Evolutionary conservation across 2,329 filamentous ascomycete species (phyloP).

Genomic region (Biscogniauxia marginata): DNA sequence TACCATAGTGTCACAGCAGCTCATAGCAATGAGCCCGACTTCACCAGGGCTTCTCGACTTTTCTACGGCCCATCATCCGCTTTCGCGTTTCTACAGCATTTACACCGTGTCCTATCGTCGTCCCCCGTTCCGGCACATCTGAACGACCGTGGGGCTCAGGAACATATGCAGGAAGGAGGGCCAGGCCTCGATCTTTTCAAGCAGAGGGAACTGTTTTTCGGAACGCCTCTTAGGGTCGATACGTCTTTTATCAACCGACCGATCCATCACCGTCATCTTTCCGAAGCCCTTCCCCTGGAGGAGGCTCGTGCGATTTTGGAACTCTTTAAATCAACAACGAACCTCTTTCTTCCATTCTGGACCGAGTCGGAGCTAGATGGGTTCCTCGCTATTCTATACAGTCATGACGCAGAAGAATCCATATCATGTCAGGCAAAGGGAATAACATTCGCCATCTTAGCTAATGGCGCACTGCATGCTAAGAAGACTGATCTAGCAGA

Average conservation of each 20-base stretch:
- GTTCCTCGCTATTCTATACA: constrained; percentile 5
- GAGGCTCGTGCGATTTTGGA: constrained; percentile 4
- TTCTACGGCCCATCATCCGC: constrained; percentile 11
- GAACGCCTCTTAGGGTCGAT: constrained; percentile 8
- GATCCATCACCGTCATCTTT: neutral
- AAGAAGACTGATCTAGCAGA: constrained; percentile 6
- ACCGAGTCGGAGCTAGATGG: neutral
- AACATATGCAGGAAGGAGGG: constrained; percentile 6
- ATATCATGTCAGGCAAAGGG: constrained; percentile 2
- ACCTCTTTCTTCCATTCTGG: constrained; percentile 7
- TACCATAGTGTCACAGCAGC: constrained; percentile 9
- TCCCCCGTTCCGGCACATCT: neutral
- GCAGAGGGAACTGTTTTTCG: constrained; percentile 8
- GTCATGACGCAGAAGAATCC: neutral
- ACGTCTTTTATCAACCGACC: neutral
- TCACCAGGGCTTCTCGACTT: constrained; percentile 5
- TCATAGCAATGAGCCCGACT: constrained; percentile 5
- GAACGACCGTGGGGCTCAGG: neutral
- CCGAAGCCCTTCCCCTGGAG: constrained; percentile 3
- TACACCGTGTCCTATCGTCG: constrained; percentile 7
- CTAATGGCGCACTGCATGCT: constrained; percentile 5
- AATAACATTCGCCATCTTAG: constrained; percentile 1
- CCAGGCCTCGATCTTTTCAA: constrained; percentile 9
- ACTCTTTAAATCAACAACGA: constrained; percentile 4
- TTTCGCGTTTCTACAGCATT: constrained; percentile 10